These are phyloP conservation scores for Pigoraptor vietnamica DNA, from an alignment of 78 protist species.

Conservation along the genomic window DNA sequence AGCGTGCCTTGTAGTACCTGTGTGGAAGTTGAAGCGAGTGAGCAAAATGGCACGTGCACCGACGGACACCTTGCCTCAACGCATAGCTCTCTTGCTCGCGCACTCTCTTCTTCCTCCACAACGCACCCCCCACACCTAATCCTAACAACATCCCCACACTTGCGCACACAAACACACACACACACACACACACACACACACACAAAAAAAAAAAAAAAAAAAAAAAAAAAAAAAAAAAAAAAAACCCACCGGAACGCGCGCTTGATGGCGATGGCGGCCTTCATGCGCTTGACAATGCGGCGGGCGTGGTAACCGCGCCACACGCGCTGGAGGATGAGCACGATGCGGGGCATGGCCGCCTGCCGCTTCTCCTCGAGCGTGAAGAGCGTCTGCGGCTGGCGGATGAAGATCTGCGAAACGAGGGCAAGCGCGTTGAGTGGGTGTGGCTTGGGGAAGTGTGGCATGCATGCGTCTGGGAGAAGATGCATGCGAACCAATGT, in stretches of 20 bases:
- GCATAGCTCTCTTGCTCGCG: no score
- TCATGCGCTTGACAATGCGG: not conserved
- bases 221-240: no score
- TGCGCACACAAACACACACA: not conserved
- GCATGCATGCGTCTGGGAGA: no score
- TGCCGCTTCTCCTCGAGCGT: not conserved
- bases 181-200: not conserved
- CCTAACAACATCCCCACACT: not conserved
- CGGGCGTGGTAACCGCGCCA: not conserved
- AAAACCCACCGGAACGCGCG: not conserved
- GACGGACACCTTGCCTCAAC: no score
- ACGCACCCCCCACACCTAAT: not conserved
- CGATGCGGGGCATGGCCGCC: not conserved
- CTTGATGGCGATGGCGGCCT: not conserved
- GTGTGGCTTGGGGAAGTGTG: no score
- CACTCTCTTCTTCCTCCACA: not conserved
- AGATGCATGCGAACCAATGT: no score
- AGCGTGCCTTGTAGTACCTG: slow-evolving; percentile 3
- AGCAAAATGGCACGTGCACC: no score
- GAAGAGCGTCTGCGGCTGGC: not conserved
- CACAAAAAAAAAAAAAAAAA: not conserved
- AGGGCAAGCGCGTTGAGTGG: not conserved
- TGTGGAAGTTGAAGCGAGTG: no score
- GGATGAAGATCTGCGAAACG: not conserved
- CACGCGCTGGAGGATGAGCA: not conserved